Percentiles rank a stretch among this genome's conserved stretches.
Evolutionary conservation across 192 early-diverging fungal genomes (phyloP).

Genomic region (Umbelopsis sp.): DNA sequence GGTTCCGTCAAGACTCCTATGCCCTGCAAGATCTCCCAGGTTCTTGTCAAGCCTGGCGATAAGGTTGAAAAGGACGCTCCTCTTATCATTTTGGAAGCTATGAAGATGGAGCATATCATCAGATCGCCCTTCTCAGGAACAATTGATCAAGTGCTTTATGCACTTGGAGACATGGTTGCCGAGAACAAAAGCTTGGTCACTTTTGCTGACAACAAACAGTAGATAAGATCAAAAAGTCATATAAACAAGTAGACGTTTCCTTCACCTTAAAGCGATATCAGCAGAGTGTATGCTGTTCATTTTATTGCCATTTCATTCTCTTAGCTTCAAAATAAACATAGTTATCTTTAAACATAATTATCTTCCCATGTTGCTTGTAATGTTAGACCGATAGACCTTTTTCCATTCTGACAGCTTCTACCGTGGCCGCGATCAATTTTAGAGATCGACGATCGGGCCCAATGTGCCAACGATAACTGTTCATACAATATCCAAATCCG

Average conservation of each 20-base stretch:
- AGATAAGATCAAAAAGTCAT: neutral
- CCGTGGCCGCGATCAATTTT: neutral
- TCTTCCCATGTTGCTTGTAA: neutral
- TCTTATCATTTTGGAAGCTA: conserved; percentile 90
- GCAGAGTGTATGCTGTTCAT: too few species aligned
- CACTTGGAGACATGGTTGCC: conserved; percentile 84
- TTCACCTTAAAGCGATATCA: too few species aligned
- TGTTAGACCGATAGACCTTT: neutral
- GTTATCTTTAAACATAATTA: neutral
- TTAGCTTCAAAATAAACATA: too few species aligned
- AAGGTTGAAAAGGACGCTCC: conserved; percentile 79
- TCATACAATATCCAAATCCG: conserved; percentile 62
- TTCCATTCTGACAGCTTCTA: neutral
- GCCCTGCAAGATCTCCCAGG: conserved; percentile 95
- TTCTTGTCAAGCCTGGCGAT: conserved; percentile 74
- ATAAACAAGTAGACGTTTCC: neutral
- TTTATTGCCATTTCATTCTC: too few species aligned
- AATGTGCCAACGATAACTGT: conserved; percentile 35
- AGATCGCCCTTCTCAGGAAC: conserved; percentile 75
- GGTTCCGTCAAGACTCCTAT: conserved; percentile 88
- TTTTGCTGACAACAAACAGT: conserved; percentile 59
- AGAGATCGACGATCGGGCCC: neutral
- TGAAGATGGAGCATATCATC: conserved; percentile 99
- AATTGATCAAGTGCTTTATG: conserved; percentile 76
- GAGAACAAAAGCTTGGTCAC: conserved; percentile 82